These are phyloP conservation scores for Sarocladiaceae sp. DNA, from an alignment of 2,329 filamentous ascomycete species.

Conservation along the genomic window DNA sequence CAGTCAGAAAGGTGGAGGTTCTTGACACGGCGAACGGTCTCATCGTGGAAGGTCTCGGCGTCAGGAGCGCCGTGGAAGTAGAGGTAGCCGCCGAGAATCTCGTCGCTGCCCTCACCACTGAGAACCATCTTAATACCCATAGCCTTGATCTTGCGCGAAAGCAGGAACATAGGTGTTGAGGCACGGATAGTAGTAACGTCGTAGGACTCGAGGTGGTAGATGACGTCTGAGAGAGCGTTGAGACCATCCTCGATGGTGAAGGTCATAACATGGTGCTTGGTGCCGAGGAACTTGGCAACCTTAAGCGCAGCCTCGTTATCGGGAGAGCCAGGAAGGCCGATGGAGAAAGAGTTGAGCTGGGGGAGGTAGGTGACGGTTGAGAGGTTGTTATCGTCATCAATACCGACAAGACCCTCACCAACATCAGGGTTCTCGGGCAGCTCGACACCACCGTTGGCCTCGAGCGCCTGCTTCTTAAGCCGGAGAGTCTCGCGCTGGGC, in stretches of 20 bases:
- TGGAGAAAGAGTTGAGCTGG: conserved; percentile 98
- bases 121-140: conserved; percentile 99
- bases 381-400: conserved; percentile 87
- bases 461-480: conserved; percentile 61
- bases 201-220: conserved; percentile 96
- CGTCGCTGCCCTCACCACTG: conserved; percentile 92
- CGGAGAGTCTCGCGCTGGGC: conserved; percentile 88
- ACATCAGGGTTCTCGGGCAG: conserved; percentile 52
- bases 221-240: conserved; percentile 94
- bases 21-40: conserved; percentile 92
- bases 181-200: conserved; percentile 98
- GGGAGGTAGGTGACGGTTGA: conserved; percentile 88
- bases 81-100: conserved; percentile 97
- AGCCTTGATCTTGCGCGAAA: conserved; percentile 98
- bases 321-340: conserved; percentile 87
- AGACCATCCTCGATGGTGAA: conserved; percentile 97
- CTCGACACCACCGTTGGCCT: conserved; percentile 38
- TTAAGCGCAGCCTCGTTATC: conserved; percentile 89
- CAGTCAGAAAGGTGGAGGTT: conserved; percentile 97
- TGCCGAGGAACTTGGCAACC: conserved; percentile 94
- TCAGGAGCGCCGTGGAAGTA: conserved; percentile 96
- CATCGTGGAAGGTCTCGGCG: conserved; percentile 89
- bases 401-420: conserved; percentile 78
- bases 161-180: conserved; percentile 96
- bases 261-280: conserved; percentile 96